A percentile compares a stretch with the other conserved stretches of the same genome.
phyloP scores from a whole-genome alignment of 441 rosid species.

The Pelargonium citronellum region DNA sequence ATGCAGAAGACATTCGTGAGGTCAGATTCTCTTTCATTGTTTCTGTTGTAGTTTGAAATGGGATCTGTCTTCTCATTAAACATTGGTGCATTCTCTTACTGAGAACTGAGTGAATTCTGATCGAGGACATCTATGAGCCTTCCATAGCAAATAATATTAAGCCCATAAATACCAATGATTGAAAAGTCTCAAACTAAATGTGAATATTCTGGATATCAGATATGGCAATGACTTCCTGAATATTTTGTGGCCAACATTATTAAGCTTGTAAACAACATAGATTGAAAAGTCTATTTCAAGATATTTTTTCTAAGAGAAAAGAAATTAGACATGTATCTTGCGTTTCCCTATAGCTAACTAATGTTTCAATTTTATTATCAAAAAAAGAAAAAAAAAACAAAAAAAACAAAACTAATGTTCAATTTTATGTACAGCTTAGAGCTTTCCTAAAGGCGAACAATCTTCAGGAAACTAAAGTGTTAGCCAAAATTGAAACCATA shows the following conservation, averaged over 20 bases:
- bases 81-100: background rate
- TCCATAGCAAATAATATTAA: background rate
- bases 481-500: slow-evolving; percentile 25
- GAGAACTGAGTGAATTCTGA: background rate
- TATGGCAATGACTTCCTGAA: background rate
- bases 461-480: slow-evolving; percentile 23
- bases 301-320: too few species aligned
- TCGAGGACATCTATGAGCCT: background rate
- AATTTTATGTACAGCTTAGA: slow-evolving; percentile 23
- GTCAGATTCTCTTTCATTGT: slow-evolving; percentile 16
- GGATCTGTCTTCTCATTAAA: slow-evolving; percentile 4
- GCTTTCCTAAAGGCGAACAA: slow-evolving; percentile 27
- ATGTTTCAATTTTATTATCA: background rate
- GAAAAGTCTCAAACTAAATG: background rate
- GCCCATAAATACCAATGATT: background rate
- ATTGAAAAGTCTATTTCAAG: background rate
- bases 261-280: slow-evolving; percentile 3
- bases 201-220: background rate
- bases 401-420: background rate
- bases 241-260: background rate
- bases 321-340: background rate
- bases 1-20: slow-evolving; percentile 19
- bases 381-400: too few species aligned
- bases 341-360: background rate
- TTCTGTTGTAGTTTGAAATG: background rate